phyloP scores from a whole-genome alignment of 306 rosid species.

The Trichosanthes truncata region DNA sequence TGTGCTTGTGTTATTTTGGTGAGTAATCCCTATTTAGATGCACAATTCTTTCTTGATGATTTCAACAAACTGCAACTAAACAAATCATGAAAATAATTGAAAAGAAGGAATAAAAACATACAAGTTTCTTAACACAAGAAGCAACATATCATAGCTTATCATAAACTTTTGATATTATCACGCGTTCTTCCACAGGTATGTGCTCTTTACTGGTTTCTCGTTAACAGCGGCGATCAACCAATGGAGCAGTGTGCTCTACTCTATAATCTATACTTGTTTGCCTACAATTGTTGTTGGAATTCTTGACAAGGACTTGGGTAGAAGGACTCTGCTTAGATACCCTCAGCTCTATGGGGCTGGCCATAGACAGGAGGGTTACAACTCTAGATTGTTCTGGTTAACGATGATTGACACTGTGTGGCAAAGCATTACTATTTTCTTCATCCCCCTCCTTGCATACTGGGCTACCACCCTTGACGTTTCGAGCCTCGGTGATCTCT shows the following conservation, averaged over 20 bases:
- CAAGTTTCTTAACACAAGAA: too few relatives aligned
- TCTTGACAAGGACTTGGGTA: slow-evolving; percentile 87
- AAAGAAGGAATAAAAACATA: too few relatives aligned
- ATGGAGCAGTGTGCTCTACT: slow-evolving; percentile 77
- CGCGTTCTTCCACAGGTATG: slow-evolving; percentile 48
- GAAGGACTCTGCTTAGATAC: slow-evolving; percentile 47
- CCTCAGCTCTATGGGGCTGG: slow-evolving; percentile 89
- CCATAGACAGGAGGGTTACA: slow-evolving; percentile 71
- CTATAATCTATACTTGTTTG: slow-evolving; percentile 54
- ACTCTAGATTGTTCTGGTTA: slow-evolving; percentile 62
- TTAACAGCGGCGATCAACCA: slow-evolving; percentile 75
- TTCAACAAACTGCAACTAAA: neutral
- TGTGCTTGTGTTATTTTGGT: slow-evolving; percentile 81
- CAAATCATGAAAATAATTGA: neutral
- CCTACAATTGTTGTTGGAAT: slow-evolving; percentile 79
- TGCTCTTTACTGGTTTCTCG: slow-evolving; percentile 53
- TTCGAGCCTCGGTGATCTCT: slow-evolving; percentile 79
- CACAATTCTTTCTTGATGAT: neutral
- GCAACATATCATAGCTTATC: neutral
- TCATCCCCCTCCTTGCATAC: slow-evolving; percentile 56
- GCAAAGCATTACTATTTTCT: slow-evolving; percentile 78
- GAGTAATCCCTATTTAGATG: slow-evolving; percentile 20
- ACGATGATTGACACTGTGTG: slow-evolving; percentile 66
- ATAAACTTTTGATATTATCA: neutral
- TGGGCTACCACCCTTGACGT: slow-evolving; percentile 49